Conservation (phyloP, 192 early-diverging fungal genomes). For the Backusella psychrophila region DNA sequence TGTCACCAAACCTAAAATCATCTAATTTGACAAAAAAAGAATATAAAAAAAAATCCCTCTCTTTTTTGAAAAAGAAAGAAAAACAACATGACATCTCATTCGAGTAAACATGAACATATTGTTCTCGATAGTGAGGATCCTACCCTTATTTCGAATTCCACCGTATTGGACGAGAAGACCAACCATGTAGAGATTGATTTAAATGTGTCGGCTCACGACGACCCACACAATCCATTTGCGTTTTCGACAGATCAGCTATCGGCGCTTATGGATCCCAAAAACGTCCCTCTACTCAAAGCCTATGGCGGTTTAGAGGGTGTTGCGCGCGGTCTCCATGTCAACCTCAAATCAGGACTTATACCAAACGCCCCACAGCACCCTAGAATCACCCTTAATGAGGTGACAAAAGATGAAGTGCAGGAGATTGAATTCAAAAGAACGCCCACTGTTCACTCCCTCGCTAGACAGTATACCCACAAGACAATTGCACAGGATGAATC, state of each 20-base stretch:
- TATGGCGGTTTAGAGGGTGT: slow-evolving; percentile 52
- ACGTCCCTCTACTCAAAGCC: slow-evolving; percentile 30
- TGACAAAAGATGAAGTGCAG: not conserved
- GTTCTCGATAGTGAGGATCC: slow-evolving; percentile 10
- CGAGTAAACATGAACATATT: not conserved
- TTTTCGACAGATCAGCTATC: slow-evolving; percentile 46
- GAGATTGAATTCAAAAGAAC: slow-evolving; percentile 4
- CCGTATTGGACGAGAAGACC: slow-evolving; percentile 3
- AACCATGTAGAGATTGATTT: slow-evolving; percentile 9
- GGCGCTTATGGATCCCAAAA: slow-evolving; percentile 57
- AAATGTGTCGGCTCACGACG: slow-evolving; percentile 21
- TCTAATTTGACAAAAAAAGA: not conserved
- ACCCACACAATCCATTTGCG: slow-evolving; percentile 45
- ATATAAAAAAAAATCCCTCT: not conserved
- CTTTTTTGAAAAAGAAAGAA: no score
- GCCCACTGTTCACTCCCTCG: not conserved
- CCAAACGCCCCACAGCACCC: slow-evolving; percentile 1
- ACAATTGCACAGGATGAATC: not conserved
- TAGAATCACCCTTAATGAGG: slow-evolving; percentile 4
- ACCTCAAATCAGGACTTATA: slow-evolving; percentile 43
- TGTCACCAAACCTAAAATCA: not conserved
- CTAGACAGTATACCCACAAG: not conserved
- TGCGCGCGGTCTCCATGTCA: slow-evolving; percentile 40
- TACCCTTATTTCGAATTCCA: not conserved
- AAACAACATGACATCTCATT: not conserved